phyloP scores from a whole-genome alignment of 2,329 filamentous ascomycete genomes.

The Apiospora malaysiana region DNA sequence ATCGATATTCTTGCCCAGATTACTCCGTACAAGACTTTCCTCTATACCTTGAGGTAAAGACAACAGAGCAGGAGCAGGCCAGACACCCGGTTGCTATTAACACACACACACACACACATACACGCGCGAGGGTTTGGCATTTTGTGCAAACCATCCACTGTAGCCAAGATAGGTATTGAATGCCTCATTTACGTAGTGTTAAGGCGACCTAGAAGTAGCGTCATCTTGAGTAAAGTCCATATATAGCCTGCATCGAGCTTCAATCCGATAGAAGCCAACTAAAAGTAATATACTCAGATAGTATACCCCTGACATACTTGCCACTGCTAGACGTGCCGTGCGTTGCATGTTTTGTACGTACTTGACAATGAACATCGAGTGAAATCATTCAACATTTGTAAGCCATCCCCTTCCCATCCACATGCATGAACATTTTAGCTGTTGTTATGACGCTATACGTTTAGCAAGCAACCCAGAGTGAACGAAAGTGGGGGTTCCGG shows the following conservation, averaged over 20 bases:
- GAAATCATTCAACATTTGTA: conserved; percentile 7
- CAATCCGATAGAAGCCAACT: not conserved
- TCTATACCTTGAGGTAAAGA: too few relatives aligned
- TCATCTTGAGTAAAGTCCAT: not conserved
- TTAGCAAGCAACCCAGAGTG: not conserved
- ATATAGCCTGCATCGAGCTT: not conserved
- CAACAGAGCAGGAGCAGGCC: too few relatives aligned
- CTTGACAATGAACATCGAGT: not conserved
- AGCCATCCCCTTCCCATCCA: conserved; percentile 5
- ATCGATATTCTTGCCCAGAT: not conserved
- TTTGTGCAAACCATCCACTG: not conserved
- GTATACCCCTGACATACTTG: not conserved
- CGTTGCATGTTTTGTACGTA: not conserved
- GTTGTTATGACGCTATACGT: not conserved
- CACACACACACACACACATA: conserved; percentile 2
- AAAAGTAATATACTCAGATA: too few relatives aligned
- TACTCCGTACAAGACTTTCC: too few relatives aligned
- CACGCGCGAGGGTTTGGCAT: not conserved
- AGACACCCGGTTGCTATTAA: not conserved
- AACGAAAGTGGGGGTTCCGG: not conserved
- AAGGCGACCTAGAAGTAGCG: not conserved
- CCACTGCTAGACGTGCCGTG: not conserved
- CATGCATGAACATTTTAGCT: not conserved
- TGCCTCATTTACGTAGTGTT: too few relatives aligned
- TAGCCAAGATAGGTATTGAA: not conserved